Evolutionary conservation across 352 stramenopile genomes (phyloP).

Genomic region (Globisporangium acanthophoron): DNA sequence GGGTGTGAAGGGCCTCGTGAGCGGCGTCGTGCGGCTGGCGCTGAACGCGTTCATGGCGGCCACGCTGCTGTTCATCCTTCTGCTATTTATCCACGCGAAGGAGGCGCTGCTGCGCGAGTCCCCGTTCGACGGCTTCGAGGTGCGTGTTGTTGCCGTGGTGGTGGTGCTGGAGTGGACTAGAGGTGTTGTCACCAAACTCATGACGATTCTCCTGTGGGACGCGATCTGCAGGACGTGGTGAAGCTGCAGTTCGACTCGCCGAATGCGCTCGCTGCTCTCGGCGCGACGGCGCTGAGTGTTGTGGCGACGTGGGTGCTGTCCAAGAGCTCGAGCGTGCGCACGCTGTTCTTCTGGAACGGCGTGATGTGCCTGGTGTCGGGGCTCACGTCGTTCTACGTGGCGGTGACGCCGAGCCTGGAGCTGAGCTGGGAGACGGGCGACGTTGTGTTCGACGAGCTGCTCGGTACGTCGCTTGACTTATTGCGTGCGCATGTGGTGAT

Average conservation of each 20-base stretch:
- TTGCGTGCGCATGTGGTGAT: not conserved
- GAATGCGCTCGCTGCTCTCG: slow-evolving; percentile 44
- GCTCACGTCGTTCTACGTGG: slow-evolving; percentile 53
- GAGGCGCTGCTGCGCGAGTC: slow-evolving; percentile 42
- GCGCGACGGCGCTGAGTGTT: slow-evolving; percentile 22
- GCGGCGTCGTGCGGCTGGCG: slow-evolving; percentile 31
- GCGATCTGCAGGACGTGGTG: slow-evolving; percentile 31
- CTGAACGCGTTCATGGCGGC: slow-evolving; percentile 42
- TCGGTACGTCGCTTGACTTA: slow-evolving; percentile 34
- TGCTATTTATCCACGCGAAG: slow-evolving; percentile 76
- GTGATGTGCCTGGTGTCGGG: slow-evolving; percentile 49
- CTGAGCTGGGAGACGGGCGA: slow-evolving; percentile 66
- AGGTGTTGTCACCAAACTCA: not conserved
- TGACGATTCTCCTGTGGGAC: too few species aligned
- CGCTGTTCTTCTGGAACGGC: slow-evolving; percentile 70
- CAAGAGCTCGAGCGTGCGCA: slow-evolving; percentile 31
- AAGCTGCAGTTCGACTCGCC: slow-evolving; percentile 49
- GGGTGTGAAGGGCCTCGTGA: slow-evolving; percentile 24
- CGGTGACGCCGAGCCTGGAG: slow-evolving; percentile 46
- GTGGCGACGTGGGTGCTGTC: slow-evolving; percentile 36
- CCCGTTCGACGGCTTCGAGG: slow-evolving; percentile 47
- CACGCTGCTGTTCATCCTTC: slow-evolving; percentile 59
- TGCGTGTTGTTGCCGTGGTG: slow-evolving; percentile 15
- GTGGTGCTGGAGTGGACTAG: not conserved
- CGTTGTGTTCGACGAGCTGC: slow-evolving; percentile 48